These are phyloP conservation scores for Leavenworthia alabamica DNA, from an alignment of 345 rosid species.

Conservation along the genomic window DNA sequence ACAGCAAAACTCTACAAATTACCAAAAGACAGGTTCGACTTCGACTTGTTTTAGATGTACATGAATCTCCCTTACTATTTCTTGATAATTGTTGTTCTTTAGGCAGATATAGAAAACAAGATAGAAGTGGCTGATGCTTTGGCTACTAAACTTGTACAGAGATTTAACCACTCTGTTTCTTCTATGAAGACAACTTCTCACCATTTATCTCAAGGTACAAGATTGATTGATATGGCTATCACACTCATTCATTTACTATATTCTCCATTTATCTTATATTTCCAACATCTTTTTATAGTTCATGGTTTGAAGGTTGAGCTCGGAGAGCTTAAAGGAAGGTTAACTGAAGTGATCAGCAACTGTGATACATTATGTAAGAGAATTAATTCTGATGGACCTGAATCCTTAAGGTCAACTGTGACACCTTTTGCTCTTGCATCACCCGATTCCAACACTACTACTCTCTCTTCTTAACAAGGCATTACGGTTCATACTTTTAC, in stretches of 20 bases:
- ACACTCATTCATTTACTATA: too few species aligned
- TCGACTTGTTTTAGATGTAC: too few species aligned
- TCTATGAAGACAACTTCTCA: slow-evolving; percentile 71
- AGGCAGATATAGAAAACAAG: slow-evolving; percentile 92
- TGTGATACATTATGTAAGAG: slow-evolving; percentile 75
- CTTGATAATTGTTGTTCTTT: too few species aligned
- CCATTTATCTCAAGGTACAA: slow-evolving; percentile 88
- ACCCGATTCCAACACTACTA: slow-evolving; percentile 17
- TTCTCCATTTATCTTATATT: background rate
- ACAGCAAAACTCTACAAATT: slow-evolving; percentile 48
- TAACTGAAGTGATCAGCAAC: slow-evolving; percentile 80
- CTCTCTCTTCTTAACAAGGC: slow-evolving; percentile 12
- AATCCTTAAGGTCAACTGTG: slow-evolving; percentile 49
- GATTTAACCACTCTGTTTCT: slow-evolving; percentile 66
- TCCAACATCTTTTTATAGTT: slow-evolving; percentile 41
- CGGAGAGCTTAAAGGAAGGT: slow-evolving; percentile 82
- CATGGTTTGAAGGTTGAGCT: slow-evolving; percentile 83
- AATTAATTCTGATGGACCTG: slow-evolving; percentile 70
- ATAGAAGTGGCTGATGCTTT: slow-evolving; percentile 92
- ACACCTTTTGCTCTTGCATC: slow-evolving; percentile 41
- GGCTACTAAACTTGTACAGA: slow-evolving; percentile 75
- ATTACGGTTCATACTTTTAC: background rate
- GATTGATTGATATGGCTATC: too few species aligned
- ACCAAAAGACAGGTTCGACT: slow-evolving; percentile 87
- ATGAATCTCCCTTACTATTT: too few species aligned